A percentile compares a stretch with the other conserved stretches of the same genome.
Conservation (phyloP, 192 early-diverging fungal genomes). For the Entomortierella chlamydospora region DNA sequence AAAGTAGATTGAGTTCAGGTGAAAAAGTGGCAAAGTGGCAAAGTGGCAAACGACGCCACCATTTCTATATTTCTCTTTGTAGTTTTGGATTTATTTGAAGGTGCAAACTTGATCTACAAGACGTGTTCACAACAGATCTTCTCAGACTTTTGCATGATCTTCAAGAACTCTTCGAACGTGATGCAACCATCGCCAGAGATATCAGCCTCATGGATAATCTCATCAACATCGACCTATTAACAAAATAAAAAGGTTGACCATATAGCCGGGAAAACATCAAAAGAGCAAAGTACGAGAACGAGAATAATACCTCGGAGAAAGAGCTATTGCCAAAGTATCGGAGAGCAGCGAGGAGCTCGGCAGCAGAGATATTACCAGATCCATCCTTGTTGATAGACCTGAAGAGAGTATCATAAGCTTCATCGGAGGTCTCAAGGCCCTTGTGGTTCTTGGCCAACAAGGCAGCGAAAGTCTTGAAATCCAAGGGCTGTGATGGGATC, state of each 20-base stretch:
- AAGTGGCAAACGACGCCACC: slow-evolving; percentile 5
- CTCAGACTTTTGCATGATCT: slow-evolving; percentile 73
- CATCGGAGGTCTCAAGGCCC: slow-evolving; percentile 50
- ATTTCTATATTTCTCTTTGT: neutral
- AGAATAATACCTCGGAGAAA: slow-evolving; percentile 42
- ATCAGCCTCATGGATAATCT: slow-evolving; percentile 82
- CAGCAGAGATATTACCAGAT: slow-evolving; percentile 50
- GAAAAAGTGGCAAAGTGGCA: neutral
- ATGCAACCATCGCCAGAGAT: slow-evolving; percentile 89
- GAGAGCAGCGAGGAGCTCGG: slow-evolving; percentile 47
- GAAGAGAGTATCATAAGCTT: slow-evolving; percentile 43
- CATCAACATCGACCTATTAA: slow-evolving; percentile 59
- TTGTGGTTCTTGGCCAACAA: slow-evolving; percentile 51
- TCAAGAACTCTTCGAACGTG: slow-evolving; percentile 91
- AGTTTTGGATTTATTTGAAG: neutral
- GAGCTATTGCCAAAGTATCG: slow-evolving; percentile 52
- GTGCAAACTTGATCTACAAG: slow-evolving; percentile 14
- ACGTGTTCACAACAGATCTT: slow-evolving; percentile 55
- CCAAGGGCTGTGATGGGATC: slow-evolving; percentile 51
- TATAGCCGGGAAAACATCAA: too few relatives aligned
- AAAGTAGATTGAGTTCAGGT: too few relatives aligned
- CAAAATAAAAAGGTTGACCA: neutral
- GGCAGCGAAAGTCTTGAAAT: slow-evolving; percentile 53
- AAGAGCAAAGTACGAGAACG: neutral
- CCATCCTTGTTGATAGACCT: slow-evolving; percentile 52